phyloP scores from a whole-genome alignment of 2,329 filamentous ascomycete species.

The Stenocarpella maydis region DNA sequence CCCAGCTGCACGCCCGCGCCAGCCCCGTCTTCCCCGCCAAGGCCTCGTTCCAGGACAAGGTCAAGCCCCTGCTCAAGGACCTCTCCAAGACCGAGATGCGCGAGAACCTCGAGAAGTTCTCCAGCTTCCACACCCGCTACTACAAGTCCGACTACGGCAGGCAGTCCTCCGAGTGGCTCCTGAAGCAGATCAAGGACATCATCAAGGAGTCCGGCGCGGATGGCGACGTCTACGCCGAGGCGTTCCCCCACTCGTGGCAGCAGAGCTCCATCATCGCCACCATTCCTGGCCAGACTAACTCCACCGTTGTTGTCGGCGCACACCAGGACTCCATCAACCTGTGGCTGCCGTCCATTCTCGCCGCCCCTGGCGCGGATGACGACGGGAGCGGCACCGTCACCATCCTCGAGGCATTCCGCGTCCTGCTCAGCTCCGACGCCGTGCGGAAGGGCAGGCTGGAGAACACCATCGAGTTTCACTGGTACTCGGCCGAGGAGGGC shows the following conservation, averaged over 20 bases:
- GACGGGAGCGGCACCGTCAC: slow-evolving; percentile 82
- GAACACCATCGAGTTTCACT: slow-evolving; percentile 82
- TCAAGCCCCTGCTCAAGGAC: slow-evolving; percentile 65
- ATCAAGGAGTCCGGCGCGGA: slow-evolving; percentile 66
- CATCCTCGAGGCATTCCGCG: slow-evolving; percentile 79
- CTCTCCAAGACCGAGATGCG: slow-evolving; percentile 72
- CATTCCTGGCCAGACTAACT: slow-evolving; percentile 72
- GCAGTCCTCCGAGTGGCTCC: slow-evolving; percentile 79
- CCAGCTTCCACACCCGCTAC: slow-evolving; percentile 72
- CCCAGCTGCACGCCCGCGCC: slow-evolving; percentile 37
- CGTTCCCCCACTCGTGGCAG: slow-evolving; percentile 68
- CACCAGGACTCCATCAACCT: slow-evolving; percentile 85
- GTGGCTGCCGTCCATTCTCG: slow-evolving; percentile 73
- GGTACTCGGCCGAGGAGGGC: slow-evolving; percentile 66
- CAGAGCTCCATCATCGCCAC: slow-evolving; percentile 84
- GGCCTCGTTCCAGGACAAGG: slow-evolving; percentile 62
- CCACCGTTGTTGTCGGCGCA: slow-evolving; percentile 79
- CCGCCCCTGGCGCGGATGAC: slow-evolving; percentile 79
- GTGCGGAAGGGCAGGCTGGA: slow-evolving; percentile 68
- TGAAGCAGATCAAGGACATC: slow-evolving; percentile 69
- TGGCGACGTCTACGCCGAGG: slow-evolving; percentile 64
- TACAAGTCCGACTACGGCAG: slow-evolving; percentile 71
- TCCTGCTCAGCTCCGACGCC: slow-evolving; percentile 70
- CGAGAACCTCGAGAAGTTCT: slow-evolving; percentile 71
- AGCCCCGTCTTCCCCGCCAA: slow-evolving; percentile 61